These are phyloP conservation scores for Limnomonas spitsbergensis DNA, from an alignment of 139 green algal species.

Conservation along the genomic window DNA sequence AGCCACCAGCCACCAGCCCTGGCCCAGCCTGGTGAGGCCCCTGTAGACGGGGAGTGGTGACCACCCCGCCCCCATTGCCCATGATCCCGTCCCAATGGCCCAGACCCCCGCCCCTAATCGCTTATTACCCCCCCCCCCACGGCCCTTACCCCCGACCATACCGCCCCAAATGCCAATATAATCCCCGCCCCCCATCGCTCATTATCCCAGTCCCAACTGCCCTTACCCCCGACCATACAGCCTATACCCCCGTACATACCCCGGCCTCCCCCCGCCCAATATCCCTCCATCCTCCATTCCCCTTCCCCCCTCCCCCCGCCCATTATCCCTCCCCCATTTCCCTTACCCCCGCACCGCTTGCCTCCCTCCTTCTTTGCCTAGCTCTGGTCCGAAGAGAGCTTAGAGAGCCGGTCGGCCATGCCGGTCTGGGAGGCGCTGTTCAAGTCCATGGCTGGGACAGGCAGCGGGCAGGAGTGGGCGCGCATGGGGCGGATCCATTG, in stretches of 20 bases:
- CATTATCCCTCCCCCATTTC: background rate
- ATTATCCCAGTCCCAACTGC: background rate
- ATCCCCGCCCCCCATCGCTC: background rate
- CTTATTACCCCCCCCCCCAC: background rate
- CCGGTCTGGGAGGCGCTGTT: background rate
- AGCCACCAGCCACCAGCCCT: background rate
- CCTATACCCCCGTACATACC: background rate
- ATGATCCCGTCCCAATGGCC: background rate
- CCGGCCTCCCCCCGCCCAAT: background rate
- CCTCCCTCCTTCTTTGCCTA: background rate
- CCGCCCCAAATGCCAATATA: background rate
- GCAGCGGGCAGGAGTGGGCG: background rate
- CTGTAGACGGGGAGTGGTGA: background rate
- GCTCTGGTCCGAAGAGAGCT: background rate
- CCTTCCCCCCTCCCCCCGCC: too few relatives aligned
- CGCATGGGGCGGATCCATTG: conserved; percentile 7
- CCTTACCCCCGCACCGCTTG: background rate
- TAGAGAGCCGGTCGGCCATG: background rate
- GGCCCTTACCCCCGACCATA: too few relatives aligned
- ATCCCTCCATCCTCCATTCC: too few relatives aligned
- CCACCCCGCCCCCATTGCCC: too few relatives aligned
- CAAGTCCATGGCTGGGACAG: background rate
- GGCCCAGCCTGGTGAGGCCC: background rate
- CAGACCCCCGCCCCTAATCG: background rate
- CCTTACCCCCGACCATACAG: background rate